Evolutionary conservation across 2,329 filamentous ascomycete species (phyloP), one percentile per base, ranked within the genome.

Genomic region (Exophiala bonariae): DNA sequence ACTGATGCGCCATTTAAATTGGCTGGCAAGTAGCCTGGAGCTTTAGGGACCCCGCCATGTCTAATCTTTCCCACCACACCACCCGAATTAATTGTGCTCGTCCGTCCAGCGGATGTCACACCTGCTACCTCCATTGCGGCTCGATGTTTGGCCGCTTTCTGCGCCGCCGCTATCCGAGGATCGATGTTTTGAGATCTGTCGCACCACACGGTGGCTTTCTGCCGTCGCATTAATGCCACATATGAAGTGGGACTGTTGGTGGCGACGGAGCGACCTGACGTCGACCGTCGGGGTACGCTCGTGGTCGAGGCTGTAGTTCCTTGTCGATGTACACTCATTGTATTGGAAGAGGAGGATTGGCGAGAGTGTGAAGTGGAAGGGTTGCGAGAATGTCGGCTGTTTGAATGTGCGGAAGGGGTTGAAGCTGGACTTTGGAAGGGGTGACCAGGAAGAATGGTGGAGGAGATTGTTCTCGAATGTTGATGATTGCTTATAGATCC

Each of bases 141-240:
- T 39, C 90, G 80, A 73, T 88, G 83, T 74, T 93, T 95, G 49
- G 91, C 93, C 30, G 87, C 86, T 48, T 87, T 82, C 66, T 95
- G 90, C 61, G 91, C 86, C 20, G 89, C 90, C 3, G 86, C 73
- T 47, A 93, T 73, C 41, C 89, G 81, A 1, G 92, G 89, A 65
- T 99, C 93, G 68, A 97, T 90, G 53, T 88, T 84, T 66, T 99
- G 93, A 8, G 92, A 81, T 44, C 91, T 86, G 65, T 97, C 93
- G 73, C 91, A 96, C 93, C 93, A 99, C 3, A 99, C 93, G 0
- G 93, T 99, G 23, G 90, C 93, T 67, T 97, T 97, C 70, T 99
- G 93, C 66, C 91, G 92, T 54, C 93, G 83, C 72, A 99, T 85
- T n/a, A 96, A 78, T 28, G 93, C 91, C 41, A 99, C 93, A 68